A percentile compares a stretch with the other conserved stretches of the same genome.
These are phyloP conservation scores for Eucalyptus dawsonii DNA, from an alignment of 345 rosid genomes.

Conservation along the genomic window DNA sequence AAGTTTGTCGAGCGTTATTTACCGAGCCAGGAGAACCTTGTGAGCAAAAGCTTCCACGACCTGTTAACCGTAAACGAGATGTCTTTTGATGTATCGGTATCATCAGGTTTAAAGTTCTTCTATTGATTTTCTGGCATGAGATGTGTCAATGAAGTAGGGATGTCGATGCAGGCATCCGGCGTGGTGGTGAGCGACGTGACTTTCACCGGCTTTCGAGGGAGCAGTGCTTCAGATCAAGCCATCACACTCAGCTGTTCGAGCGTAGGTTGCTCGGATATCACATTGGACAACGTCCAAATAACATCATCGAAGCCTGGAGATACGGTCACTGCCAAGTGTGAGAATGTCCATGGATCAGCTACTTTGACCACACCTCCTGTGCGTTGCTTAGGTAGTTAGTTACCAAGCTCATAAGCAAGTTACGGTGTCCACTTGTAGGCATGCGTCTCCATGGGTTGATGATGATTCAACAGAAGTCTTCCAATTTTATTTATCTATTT, in stretches of 20 bases:
- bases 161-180: neutral
- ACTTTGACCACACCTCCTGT: neutral
- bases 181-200: conserved; percentile 1
- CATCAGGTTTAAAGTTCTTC: neutral
- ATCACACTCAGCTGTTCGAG: conserved; percentile 9
- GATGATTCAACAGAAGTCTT: too few species aligned
- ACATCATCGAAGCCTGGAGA: neutral
- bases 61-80: neutral
- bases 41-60: neutral
- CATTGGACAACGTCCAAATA: conserved; percentile 1
- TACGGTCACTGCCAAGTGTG: neutral
- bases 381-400: neutral
- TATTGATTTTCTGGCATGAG: neutral
- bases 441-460: too few species aligned
- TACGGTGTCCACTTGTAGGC: too few species aligned
- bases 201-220: conserved; percentile 5
- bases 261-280: conserved; percentile 8
- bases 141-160: neutral
- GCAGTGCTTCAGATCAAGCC: neutral
- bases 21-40: neutral
- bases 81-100: neutral
- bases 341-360: conserved; percentile 2
- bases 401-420: neutral
- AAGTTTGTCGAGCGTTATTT: neutral
- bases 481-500: too few species aligned